These are phyloP conservation scores for Rhizopogon vulgaris DNA, from an alignment of 768 basidiomycete genomes.

Conservation along the genomic window DNA sequence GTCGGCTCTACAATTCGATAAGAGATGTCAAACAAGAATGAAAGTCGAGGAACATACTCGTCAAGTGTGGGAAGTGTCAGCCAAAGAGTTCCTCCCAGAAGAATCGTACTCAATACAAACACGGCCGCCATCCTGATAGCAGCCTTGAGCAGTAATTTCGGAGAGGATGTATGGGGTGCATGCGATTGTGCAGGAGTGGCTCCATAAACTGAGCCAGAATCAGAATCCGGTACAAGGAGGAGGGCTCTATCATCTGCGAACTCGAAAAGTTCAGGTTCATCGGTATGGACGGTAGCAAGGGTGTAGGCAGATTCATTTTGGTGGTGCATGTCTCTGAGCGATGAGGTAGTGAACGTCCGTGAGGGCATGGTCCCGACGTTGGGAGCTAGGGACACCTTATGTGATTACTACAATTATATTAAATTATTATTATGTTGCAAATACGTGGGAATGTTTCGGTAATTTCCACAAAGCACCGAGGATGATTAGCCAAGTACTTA, in stretches of 20 bases:
- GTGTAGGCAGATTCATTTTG: conserved; percentile 52
- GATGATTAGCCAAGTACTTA: conserved; percentile 7
- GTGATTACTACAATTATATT: not conserved
- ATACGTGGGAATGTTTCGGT: conserved; percentile 14
- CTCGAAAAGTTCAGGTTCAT: conserved; percentile 14
- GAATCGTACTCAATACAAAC: conserved; percentile 59
- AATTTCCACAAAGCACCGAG: conserved; percentile 19
- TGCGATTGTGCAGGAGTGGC: conserved; percentile 31
- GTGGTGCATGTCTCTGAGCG: conserved; percentile 14
- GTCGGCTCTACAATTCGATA: conserved; percentile 54
- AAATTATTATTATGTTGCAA: conserved; percentile 5
- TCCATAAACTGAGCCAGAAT: conserved; percentile 42
- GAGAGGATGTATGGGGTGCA: conserved; percentile 30
- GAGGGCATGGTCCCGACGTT: conserved; percentile 3
- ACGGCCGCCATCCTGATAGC: conserved; percentile 79
- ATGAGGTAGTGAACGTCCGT: conserved; percentile 3
- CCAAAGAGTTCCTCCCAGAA: conserved; percentile 77
- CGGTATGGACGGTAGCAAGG: conserved; percentile 48
- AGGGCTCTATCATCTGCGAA: conserved; percentile 32
- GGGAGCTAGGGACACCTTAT: not conserved
- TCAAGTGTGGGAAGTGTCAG: conserved; percentile 75
- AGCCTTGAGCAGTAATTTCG: conserved; percentile 68
- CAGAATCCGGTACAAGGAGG: conserved; percentile 36
- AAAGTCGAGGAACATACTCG: conserved; percentile 44
- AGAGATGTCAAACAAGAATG: conserved; percentile 1